Percentiles rank a stretch among this genome's conserved stretches.
These are phyloP conservation scores for Myriosclerotinia scirpicola DNA, from an alignment of 2,329 filamentous ascomycete genomes.

Conservation along the genomic window DNA sequence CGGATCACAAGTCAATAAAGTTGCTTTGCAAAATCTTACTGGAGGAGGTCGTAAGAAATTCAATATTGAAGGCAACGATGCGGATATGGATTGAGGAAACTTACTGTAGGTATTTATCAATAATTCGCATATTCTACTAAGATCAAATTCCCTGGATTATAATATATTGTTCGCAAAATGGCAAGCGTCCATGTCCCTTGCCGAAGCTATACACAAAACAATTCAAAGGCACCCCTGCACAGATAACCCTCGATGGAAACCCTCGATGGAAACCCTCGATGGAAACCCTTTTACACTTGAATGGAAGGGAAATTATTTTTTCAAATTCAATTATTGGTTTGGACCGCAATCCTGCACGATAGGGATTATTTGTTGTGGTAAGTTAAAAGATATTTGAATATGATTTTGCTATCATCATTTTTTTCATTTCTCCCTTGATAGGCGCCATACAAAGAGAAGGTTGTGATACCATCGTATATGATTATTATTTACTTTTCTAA, in stretches of 20 bases:
- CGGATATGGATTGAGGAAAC: constrained; percentile 47
- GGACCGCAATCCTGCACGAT: not conserved
- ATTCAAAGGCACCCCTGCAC: constrained; percentile 20
- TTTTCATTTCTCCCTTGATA: constrained; percentile 1
- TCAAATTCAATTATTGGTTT: constrained; percentile 9
- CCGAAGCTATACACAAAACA: constrained; percentile 9
- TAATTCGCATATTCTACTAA: constrained; percentile 26
- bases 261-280: constrained; percentile 17
- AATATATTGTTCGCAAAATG: constrained; percentile 21
- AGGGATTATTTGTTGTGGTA: constrained; percentile 10
- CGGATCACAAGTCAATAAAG: constrained; percentile 83
- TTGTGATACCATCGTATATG: constrained; percentile 4
- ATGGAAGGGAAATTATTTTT: constrained; percentile 17
- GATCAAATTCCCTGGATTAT: constrained; percentile 21
- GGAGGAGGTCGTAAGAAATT: constrained; percentile 84
- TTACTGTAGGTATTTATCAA: constrained; percentile 29
- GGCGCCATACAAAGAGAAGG: constrained; percentile 3
- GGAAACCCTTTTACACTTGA: constrained; percentile 14
- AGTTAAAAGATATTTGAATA: not conserved
- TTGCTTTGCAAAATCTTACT: constrained; percentile 85
- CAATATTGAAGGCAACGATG: constrained; percentile 71
- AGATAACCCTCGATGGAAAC: constrained; percentile 13
- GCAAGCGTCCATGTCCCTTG: constrained; percentile 26
- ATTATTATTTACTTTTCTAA: not conserved
- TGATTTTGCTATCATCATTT: not conserved